Evolutionary conservation across 2,329 filamentous ascomycete species (phyloP).

Genomic region (Exophiala alcalophila): DNA sequence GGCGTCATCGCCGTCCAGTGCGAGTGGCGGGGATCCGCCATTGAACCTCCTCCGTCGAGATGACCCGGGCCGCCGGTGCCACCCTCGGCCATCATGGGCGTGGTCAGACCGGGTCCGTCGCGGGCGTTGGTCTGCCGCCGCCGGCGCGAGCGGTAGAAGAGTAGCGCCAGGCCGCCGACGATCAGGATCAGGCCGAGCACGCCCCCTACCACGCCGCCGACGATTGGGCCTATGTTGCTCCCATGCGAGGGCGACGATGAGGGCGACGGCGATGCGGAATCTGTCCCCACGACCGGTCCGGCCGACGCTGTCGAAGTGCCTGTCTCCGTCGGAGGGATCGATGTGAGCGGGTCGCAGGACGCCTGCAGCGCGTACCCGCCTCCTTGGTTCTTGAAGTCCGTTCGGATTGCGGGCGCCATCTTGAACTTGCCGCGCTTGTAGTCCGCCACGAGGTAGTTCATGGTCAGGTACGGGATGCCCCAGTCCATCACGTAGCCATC

Average conservation of each 20-base stretch:
- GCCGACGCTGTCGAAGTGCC: background rate
- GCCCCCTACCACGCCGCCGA: slow-evolving; percentile 30
- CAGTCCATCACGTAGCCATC: slow-evolving; percentile 22
- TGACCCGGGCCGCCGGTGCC: background rate
- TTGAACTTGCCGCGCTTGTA: slow-evolving; percentile 23
- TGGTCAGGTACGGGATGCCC: slow-evolving; percentile 28
- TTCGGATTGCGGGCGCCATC: slow-evolving; percentile 26
- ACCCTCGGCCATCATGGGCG: slow-evolving; percentile 9
- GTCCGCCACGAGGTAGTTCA: slow-evolving; percentile 29
- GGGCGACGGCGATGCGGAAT: background rate
- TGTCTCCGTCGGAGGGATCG: slow-evolving; percentile 7
- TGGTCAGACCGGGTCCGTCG: slow-evolving; percentile 3
- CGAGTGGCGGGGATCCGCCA: slow-evolving; percentile 15
- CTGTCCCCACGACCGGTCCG: background rate
- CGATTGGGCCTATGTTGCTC: slow-evolving; percentile 28
- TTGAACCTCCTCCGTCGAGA: slow-evolving; percentile 8
- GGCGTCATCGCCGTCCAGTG: slow-evolving; percentile 26
- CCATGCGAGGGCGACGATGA: background rate
- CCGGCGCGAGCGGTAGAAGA: slow-evolving; percentile 21
- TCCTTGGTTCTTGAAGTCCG: slow-evolving; percentile 15
- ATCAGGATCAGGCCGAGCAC: slow-evolving; percentile 24
- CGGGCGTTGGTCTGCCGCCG: slow-evolving; percentile 9
- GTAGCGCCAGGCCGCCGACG: slow-evolving; percentile 16
- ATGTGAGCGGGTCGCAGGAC: slow-evolving; percentile 21
- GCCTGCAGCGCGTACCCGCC: slow-evolving; percentile 21